Evolutionary conservation across 1,139 yeast species (phyloP).

Genomic region (Hansenula lynferdii): DNA sequence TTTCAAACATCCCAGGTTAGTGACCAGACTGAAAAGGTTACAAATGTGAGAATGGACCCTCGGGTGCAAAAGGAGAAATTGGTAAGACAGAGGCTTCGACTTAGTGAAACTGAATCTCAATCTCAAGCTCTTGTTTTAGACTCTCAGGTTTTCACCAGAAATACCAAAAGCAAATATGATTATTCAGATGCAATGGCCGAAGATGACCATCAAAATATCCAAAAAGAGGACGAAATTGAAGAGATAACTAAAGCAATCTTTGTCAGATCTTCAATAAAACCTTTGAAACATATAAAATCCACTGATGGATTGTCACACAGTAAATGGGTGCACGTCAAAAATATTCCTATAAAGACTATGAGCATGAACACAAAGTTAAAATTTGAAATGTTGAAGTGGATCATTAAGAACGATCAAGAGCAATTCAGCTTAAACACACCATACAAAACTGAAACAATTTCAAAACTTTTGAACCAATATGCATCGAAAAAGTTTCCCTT

Average conservation of each 20-base stretch:
- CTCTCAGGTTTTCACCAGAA: background rate
- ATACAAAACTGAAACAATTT: conserved; percentile 25
- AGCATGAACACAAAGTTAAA: conserved; percentile 14
- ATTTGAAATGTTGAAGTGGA: conserved; percentile 30
- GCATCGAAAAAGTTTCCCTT: conserved; percentile 20
- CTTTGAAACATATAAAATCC: background rate
- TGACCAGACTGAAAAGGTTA: conserved; percentile 2
- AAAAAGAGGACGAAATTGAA: conserved; percentile 6
- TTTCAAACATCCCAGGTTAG: conserved; percentile 15
- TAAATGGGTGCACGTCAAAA: background rate
- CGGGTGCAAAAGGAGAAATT: conserved; percentile 4
- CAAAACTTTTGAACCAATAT: conserved; percentile 24
- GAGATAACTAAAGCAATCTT: conserved; percentile 12
- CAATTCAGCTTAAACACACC: conserved; percentile 27
- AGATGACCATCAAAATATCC: conserved; percentile 2
- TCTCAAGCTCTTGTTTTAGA: background rate
- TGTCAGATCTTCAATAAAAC: background rate
- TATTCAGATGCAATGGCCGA: background rate
- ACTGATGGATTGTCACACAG: background rate
- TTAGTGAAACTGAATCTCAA: background rate
- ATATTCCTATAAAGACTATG: conserved; percentile 2
- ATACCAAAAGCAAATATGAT: conserved; percentile 4
- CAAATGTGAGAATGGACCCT: conserved; percentile 2
- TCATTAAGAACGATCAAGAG: conserved; percentile 22
- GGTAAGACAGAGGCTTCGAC: conserved; percentile 6